Base-by-base conservation (phyloP, 306 rosid species). In the Clitoria ternatea region DNA sequence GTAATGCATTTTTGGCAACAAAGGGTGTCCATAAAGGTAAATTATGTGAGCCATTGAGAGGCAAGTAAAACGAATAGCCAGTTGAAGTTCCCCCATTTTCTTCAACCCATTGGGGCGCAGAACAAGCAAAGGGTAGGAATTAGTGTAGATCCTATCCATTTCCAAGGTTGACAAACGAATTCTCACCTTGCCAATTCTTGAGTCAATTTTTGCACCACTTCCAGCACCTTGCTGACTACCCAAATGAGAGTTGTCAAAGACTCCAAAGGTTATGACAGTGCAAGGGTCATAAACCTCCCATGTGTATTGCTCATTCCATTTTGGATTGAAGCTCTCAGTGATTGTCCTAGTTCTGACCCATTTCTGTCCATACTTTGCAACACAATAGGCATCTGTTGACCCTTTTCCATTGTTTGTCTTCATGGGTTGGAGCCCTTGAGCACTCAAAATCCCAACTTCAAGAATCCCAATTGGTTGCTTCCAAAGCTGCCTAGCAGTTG, bases 321-420 rank as follows among this genome's bases (percentile, higher is more conserved):
- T 78, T 4, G 82, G 82, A 33, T 72, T 72, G 53, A 57, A 81
- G 68, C 85, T 91, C 13, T 81, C 89, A 0, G 82, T 83, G 55
- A 88, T 80, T 35, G 97, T 88, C 24, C 92, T 88, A 36, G 96
- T 88, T 79, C 97, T 78, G 13, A 91, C 90, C 97, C 97, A 91
- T 61, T 91, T 91, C 73, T 79, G 92, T 4, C 96, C 97, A 54
- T 88, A 91, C 37, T 86, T 91, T 1, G 96, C 97, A 5, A 91
- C 90, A 48, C 96, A 91, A 37, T 91, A 91, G 20, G 92, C 88
- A 76, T 91, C 90, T 2, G 92, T 86, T 9, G 87, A 76, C 2
- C 77, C 32, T 54, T 74, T 84, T 1, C 86, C 96, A 47, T 82
- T 89, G 66, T 53, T 83, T 19, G 79, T 78, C 72, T 91, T 91